Evolutionary conservation across 805 yeast species (phyloP).

Genomic region (Sporopachydermia lactativora): DNA sequence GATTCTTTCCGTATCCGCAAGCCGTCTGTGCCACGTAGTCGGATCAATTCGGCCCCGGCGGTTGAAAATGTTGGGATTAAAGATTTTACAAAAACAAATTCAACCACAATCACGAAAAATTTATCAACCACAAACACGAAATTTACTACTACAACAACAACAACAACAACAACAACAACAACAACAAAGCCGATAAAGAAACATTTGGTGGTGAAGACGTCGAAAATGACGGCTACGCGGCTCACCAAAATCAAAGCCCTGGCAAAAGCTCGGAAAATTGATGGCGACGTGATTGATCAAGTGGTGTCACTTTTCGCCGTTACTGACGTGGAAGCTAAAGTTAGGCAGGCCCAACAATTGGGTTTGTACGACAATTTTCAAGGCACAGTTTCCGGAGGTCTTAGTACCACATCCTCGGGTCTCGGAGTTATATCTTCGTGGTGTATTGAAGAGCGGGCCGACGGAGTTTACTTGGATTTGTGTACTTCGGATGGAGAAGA

Average conservation of each 20-base stretch:
- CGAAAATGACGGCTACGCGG: conserved; percentile 14
- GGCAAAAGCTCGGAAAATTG: conserved; percentile 16
- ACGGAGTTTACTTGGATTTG: conserved; percentile 5
- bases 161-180: too few species aligned
- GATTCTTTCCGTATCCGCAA: too few species aligned
- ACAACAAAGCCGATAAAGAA: neutral
- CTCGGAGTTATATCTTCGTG: conserved; percentile 11
- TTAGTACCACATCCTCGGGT: conserved; percentile 2
- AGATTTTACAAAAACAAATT: too few species aligned
- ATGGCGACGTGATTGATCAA: conserved; percentile 14
- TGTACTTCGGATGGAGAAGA: conserved; percentile 5
- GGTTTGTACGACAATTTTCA: conserved; percentile 1
- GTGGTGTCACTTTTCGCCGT: conserved; percentile 14
- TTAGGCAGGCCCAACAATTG: conserved; percentile 2
- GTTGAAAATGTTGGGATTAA: too few species aligned
- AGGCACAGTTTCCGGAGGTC: neutral
- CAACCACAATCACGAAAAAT: too few species aligned
- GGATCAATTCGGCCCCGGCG: too few species aligned
- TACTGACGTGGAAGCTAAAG: conserved; percentile 12
- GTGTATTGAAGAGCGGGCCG: conserved; percentile 5
- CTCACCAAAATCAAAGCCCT: conserved; percentile 12
- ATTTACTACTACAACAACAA: too few species aligned
- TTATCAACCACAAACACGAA: too few species aligned
- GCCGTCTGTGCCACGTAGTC: too few species aligned
- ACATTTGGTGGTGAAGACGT: conserved; percentile 13